Base-by-base conservation (phyloP, 2,329 filamentous ascomycete species). In the Penicillium sp. region DNA sequence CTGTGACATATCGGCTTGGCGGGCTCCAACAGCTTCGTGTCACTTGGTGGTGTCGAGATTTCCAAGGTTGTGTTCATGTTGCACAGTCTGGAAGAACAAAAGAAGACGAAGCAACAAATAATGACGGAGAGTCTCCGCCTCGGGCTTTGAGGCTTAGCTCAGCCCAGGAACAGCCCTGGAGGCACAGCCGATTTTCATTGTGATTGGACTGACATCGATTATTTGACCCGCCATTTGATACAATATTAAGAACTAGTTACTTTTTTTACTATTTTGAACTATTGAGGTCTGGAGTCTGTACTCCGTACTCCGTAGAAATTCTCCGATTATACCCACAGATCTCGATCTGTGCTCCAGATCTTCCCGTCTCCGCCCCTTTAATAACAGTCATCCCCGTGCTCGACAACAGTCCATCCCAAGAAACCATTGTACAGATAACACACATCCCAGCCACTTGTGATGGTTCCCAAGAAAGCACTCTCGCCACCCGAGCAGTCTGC, bases 361-460 rank as follows among this genome's bases (percentile, higher is more conserved):
- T 27, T 6, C 24, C 24, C 11, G 40, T 10, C 21, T 14, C 21
- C 40, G 21, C 24, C 13, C 5, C 18, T 44, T 36, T 14, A 34
- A 34, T 36, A 43, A 42, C 59, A 62, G 7, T 22, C 21, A 13
- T 32, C 38, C 9, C 60, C 60, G 31, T 54, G 54, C 43, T 65
- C 47, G 4, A 68, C 58, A 46, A 67, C 60, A 18, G 22, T 56
- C 45, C 49, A 68, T n/a, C 55, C 58, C 42, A n/a, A 13, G 45
- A 63, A 68, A 14, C 59, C 62, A 14, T 34, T 52, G 46, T 59
- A 68, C 39, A 49, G 47, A 49, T 61, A 66, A 43, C 66, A 68
- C 10, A 68, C 59, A 47, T 62, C 60, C 66, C 66, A 68, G 0
- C 63, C 60, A 51, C 53, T 52, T 8, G 58, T 58, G n/a, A 68